Conservation (phyloP, 2,329 filamentous ascomycete genomes). For the Penicillium frequentans region DNA sequence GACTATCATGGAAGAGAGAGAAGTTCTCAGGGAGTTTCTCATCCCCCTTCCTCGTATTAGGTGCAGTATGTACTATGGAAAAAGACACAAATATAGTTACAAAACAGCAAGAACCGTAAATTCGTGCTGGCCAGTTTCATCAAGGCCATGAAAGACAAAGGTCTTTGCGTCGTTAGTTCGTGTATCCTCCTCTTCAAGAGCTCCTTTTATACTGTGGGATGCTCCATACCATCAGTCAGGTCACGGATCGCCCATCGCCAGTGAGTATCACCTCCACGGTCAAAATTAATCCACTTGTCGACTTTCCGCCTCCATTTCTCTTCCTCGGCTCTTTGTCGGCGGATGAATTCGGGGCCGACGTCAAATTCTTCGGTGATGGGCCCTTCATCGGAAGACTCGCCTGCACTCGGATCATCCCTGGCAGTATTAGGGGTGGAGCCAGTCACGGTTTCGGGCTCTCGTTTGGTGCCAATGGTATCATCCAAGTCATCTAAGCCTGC, state of each 20-base stretch:
- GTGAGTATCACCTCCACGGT: slow-evolving; percentile 51
- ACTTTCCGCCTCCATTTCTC: slow-evolving; percentile 87
- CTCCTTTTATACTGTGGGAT: neutral
- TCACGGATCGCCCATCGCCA: slow-evolving; percentile 75
- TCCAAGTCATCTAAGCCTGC: slow-evolving; percentile 92
- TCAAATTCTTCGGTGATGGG: slow-evolving; percentile 96
- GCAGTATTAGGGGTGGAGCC: slow-evolving; percentile 27
- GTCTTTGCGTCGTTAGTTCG: slow-evolving; percentile 23
- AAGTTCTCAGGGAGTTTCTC: neutral
- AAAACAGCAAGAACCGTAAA: slow-evolving; percentile 14
- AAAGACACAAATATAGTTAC: slow-evolving; percentile 16
- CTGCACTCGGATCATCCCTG: slow-evolving; percentile 43
- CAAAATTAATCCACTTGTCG: slow-evolving; percentile 73
- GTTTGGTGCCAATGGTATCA: slow-evolving; percentile 49
- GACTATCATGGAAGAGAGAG: neutral
- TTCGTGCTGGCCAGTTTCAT: slow-evolving; percentile 19
- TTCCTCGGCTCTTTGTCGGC: slow-evolving; percentile 87
- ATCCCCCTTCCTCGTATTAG: neutral
- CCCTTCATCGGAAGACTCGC: slow-evolving; percentile 66
- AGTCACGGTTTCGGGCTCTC: slow-evolving; percentile 26
- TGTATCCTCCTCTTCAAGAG: slow-evolving; percentile 6
- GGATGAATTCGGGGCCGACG: slow-evolving; percentile 90
- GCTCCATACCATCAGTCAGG: slow-evolving; percentile 27
- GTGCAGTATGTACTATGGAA: neutral
- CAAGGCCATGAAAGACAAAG: slow-evolving; percentile 9